Evolutionary conservation across 2,329 filamentous ascomycete genomes (phyloP), one percentile per base, ranked within the genome.

Genomic region (Pseudocercospora cruenta): DNA sequence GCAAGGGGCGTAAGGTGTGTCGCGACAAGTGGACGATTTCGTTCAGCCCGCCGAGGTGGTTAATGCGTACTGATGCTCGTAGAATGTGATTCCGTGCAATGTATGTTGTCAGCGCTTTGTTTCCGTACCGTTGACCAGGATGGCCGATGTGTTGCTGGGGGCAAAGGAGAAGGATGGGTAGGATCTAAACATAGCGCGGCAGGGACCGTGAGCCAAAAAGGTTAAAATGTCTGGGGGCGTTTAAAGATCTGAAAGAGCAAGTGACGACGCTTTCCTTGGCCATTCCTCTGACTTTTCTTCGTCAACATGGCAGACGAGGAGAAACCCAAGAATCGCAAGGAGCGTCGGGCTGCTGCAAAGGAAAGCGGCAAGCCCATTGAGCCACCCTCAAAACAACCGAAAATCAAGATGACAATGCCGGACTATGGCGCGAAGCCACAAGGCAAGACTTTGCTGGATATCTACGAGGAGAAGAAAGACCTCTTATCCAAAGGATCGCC

Each of bases 361-460:
- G 64, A 73, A 49, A 77, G 74, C 36, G 76, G 77, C 55, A 78
- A 79, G 45, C 77, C 79, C 21, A 72, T 78, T 24, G 70, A 74
- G 54, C 62, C 71, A 51, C 72, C 70, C 58, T 73, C 65, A 60
- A 70, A 82, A 83, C 71, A 83, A 80, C 82, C 83, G 51, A 79
- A 84, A 65, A 85, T 91, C 76, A 87, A 88, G 71, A 83, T 93
- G 65, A 80, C 82, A 60, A 88, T 91, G n/a, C 90, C 91, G 33
- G 88, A 93, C 78, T 67, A 58, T 53, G 87, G 89, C 66, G 87
- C 87, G 59, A 85, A 78, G 1, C 89, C 84, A 7, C 82, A 82
- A 72, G 84, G 87, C 51, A 85, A 90, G 77, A 94, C 91, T 0
- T 83, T 95, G n/a, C 83, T 93, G 65, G 83, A 94, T 64, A 76